Base-by-base conservation (phyloP, 768 basidiomycete genomes). In the Mycena maculata region DNA sequence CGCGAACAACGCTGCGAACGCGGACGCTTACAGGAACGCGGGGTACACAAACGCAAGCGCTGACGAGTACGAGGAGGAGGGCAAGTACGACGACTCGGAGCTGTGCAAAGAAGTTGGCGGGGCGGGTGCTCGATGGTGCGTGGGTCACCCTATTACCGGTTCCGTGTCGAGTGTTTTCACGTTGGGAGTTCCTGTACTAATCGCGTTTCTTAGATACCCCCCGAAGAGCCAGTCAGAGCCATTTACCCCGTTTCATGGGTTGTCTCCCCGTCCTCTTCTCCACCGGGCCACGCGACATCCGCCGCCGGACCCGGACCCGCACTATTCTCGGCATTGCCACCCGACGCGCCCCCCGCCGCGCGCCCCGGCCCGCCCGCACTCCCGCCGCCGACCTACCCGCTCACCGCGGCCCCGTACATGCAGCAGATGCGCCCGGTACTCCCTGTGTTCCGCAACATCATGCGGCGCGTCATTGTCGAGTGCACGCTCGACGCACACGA, bases 131-230 rank as follows among this genome's bases (percentile, higher is more conserved):
- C 22, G 92, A 94, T 61, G 92, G 92, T 3, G 84, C 88, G 70
- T 94, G 92, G 92, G 77, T 88, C 47, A 89, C 85, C 54, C 92
- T 92, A 86, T 85, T 91, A 87, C 54, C 76, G 79, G 12, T 74
- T 83, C 60, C 68, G 70, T 5, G 75, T n/a, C n/a, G n/a, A 4
- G 58, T 60, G 10, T 20, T n/a, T 53, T 47, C 42, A 58, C 81
- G 76, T 70, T 78, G 54, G 79, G 63, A 47, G 83, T 81, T 75
- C 63, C 65, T 69, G 59, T 20, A 5, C 44, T 28, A 7, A 23
- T 36, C 72, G 72, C 33, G 8, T 36, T 36, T 13, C 33, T 36
- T 23, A 16, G 69, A 74, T n/a, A 62, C 33, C 65, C 39, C 76
- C 49, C 45, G 68, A 66, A 39, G 13, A 36, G 8, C 33, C 33